These are phyloP conservation scores for Fusarium humuli DNA, from an alignment of 2,329 filamentous ascomycete genomes.

Conservation along the genomic window DNA sequence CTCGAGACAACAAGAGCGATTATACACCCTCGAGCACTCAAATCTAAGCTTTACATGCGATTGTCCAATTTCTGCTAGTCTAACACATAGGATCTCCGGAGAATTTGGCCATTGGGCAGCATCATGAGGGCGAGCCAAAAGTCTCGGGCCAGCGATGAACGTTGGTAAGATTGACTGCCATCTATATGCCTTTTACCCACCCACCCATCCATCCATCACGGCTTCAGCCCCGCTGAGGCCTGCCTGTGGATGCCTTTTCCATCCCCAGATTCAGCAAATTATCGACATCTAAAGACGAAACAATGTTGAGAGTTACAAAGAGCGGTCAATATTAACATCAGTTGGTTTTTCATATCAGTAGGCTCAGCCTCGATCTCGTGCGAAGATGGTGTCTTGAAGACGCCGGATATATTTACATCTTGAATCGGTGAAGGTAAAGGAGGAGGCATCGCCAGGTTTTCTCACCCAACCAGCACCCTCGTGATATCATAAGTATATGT, in stretches of 20 bases:
- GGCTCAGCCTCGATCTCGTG: constrained; percentile 21
- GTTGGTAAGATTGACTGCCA: neutral
- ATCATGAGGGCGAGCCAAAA: neutral
- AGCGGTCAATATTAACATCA: constrained; percentile 16
- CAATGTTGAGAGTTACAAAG: constrained; percentile 12
- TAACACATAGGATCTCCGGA: neutral
- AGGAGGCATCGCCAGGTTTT: constrained; percentile 3
- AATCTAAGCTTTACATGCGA: neutral
- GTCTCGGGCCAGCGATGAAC: constrained; percentile 1
- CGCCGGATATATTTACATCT: constrained; percentile 5
- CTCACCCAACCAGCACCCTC: constrained; percentile 27
- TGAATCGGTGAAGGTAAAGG: constrained; percentile 21
- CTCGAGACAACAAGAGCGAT: neutral
- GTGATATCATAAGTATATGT: neutral
- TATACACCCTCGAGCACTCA: neutral
- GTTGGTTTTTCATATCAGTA: constrained; percentile 1
- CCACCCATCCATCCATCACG: constrained; percentile 23
- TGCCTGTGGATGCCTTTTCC: constrained; percentile 28
- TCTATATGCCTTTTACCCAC: neutral
- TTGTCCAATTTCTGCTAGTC: neutral
- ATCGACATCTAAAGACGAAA: neutral
- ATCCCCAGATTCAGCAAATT: constrained; percentile 14
- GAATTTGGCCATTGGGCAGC: neutral
- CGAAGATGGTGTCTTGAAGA: constrained; percentile 5
- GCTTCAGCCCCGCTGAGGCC: constrained; percentile 28